Percentiles rank a stretch among this genome's conserved stretches.
Conservation (phyloP, 371 early-diverging fungal genomes). For the Mucor plumbeus region DNA sequence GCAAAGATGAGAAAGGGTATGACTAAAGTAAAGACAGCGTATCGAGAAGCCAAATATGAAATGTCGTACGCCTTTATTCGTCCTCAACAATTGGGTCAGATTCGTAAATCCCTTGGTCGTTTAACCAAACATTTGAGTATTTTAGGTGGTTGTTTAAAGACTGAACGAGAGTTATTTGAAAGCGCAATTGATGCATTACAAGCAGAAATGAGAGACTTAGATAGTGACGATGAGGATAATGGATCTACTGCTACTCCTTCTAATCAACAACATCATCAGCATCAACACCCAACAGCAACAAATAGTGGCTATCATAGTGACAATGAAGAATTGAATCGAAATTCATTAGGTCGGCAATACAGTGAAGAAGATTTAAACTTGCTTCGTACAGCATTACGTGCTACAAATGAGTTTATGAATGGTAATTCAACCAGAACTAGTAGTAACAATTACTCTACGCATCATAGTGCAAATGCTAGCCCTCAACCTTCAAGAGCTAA, state of each 20-base stretch:
- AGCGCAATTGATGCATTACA: slow-evolving; percentile 40
- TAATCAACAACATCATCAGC: slow-evolving; percentile 7
- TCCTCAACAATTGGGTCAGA: slow-evolving; percentile 41
- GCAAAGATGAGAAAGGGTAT: slow-evolving; percentile 46
- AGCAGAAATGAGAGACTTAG: slow-evolving; percentile 25
- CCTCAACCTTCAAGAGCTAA: slow-evolving; percentile 8
- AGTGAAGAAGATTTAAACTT: slow-evolving; percentile 40
- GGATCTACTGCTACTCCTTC: slow-evolving; percentile 13
- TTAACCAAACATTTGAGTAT: slow-evolving; percentile 50
- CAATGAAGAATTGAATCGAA: slow-evolving; percentile 11
- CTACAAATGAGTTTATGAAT: slow-evolving; percentile 30
- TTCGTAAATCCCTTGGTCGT: slow-evolving; percentile 43
- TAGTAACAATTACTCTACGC: background rate
- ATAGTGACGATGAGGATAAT: slow-evolving; percentile 22
- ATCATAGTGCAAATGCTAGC: slow-evolving; percentile 11
- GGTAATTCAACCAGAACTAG: slow-evolving; percentile 7
- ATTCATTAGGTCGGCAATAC: slow-evolving; percentile 19
- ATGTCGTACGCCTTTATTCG: slow-evolving; percentile 49
- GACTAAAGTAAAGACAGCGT: slow-evolving; percentile 54
- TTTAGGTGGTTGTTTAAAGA: slow-evolving; percentile 50
- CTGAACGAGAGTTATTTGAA: slow-evolving; percentile 51
- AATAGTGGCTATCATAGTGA: slow-evolving; percentile 4
- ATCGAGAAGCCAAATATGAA: slow-evolving; percentile 55
- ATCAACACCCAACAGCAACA: background rate
- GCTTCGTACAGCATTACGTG: slow-evolving; percentile 35